These are phyloP conservation scores for Globisporangium takayamanum DNA, from an alignment of 352 stramenopile species.

Conservation along the genomic window DNA sequence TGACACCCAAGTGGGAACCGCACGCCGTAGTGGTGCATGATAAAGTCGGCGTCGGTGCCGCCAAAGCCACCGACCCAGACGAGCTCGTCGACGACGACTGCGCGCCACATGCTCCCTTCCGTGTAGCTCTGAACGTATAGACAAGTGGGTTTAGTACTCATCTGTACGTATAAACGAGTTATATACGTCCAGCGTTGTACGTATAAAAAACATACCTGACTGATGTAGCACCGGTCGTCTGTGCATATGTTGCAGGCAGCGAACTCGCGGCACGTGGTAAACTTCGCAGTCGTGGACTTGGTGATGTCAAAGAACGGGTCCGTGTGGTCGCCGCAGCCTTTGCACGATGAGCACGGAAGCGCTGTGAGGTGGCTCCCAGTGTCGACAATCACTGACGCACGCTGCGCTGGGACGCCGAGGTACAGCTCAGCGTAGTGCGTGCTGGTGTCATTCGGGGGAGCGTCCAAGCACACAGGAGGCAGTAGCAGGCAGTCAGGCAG, in stretches of 20 bases:
- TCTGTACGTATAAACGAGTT: background rate
- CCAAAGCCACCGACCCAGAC: constrained; percentile 73
- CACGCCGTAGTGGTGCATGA: constrained; percentile 61
- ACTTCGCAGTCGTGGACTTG: constrained; percentile 75
- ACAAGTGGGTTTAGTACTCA: too few species aligned
- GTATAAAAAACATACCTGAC: constrained; percentile 34
- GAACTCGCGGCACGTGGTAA: constrained; percentile 53
- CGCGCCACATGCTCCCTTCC: constrained; percentile 85
- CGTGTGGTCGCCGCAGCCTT: constrained; percentile 64
- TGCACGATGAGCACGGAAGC: constrained; percentile 59
- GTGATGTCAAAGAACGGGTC: constrained; percentile 64
- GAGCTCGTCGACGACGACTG: constrained; percentile 71
- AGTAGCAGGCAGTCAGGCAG: constrained; percentile 1
- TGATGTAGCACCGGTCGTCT: constrained; percentile 64
- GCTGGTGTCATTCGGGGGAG: constrained; percentile 12
- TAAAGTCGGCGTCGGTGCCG: constrained; percentile 31
- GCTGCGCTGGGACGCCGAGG: constrained; percentile 67
- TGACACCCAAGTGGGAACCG: constrained; percentile 77
- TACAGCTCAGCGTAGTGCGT: constrained; percentile 85
- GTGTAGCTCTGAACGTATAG: constrained; percentile 54
- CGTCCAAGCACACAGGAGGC: background rate
- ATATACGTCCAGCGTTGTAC: background rate
- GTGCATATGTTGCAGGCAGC: constrained; percentile 43
- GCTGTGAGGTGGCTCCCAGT: constrained; percentile 79
- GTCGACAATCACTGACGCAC: constrained; percentile 81